Conservation (phyloP, 306 rosid species). For the Begonia fuchsioides region DNA sequence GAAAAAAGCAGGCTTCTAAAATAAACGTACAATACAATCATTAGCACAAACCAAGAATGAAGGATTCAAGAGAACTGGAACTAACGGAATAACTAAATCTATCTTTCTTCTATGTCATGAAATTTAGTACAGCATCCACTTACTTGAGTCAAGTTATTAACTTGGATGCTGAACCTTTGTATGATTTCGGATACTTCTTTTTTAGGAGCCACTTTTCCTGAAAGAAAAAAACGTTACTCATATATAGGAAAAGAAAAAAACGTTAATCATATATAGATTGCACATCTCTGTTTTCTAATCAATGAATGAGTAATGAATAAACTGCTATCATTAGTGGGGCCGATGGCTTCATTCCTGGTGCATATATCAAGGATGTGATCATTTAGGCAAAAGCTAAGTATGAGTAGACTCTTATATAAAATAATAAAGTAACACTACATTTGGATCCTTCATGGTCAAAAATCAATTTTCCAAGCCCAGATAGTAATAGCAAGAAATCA, state of each 20-base stretch:
- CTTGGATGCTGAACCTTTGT: conserved; percentile 85
- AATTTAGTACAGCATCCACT: conserved; percentile 20
- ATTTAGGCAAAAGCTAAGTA: too few species aligned
- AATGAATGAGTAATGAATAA: not conserved
- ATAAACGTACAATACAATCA: too few species aligned
- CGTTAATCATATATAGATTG: not conserved
- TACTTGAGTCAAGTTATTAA: conserved; percentile 88
- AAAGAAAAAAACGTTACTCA: conserved; percentile 14
- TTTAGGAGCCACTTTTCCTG: conserved; percentile 68
- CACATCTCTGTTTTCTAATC: conserved; percentile 1
- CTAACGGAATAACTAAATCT: not conserved
- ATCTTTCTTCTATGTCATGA: not conserved
- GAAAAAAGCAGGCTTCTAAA: not conserved
- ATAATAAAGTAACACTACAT: too few species aligned
- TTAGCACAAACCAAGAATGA: not conserved
- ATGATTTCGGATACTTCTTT: conserved; percentile 56
- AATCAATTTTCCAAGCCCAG: not conserved
- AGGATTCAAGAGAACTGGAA: not conserved
- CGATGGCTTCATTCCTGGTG: not conserved
- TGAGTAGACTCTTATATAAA: too few species aligned
- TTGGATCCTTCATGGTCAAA: not conserved
- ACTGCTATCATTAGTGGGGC: not conserved
- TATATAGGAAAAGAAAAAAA: conserved; percentile 21
- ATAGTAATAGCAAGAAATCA: not conserved
- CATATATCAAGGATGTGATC: not conserved